Evolutionary conservation across 1,284 basidiomycete genomes (phyloP), one percentile per base, ranked within the genome.

Genomic region (Trichosporon sp.): DNA sequence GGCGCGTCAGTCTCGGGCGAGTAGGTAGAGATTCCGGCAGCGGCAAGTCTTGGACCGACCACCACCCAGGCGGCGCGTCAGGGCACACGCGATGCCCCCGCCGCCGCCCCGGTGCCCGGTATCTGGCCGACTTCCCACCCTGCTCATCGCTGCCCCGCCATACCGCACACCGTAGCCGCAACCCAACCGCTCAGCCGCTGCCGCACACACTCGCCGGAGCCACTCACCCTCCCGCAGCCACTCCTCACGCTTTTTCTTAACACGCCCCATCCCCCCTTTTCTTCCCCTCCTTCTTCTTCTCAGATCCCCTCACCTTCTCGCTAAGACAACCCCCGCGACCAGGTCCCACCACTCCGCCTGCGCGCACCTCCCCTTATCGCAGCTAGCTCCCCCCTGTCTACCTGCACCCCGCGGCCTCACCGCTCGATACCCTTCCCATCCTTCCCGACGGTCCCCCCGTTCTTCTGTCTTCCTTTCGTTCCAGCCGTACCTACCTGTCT

Each of bases 1-100:
- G 29, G 27, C 29, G 18, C 29, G 27, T 18, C 51, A 27, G 12
- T 12, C n/a, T n/a, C n/a, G n/a, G n/a, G n/a, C n/a, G n/a, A n/a
- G n/a, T n/a, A n/a, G n/a, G n/a, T 13, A 60, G 56, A 60, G 56
- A 60, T 60, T 60, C 56, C 56, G 56, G 56, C 56, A 60, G 56
- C 56, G 56, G 56, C 56, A 60, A 60, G 56, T 60, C 56, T 60
- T 23, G 29, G 56, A 60, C 56, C 56, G 56, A 60, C 11, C 3
- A 3, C 1, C 5, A 44, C 3, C 53, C 44, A n/a, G 38, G n/a
- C 47, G 11, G 18, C 47, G n/a, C n/a, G n/a, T n/a, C n/a, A 27
- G 51, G 51, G 23, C 25, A 27, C 25, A 5, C 18, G 5, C n/a
- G n/a, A 27, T 53, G 23, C 23, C 25, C 11, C 25, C 53, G 42